Evolutionary conservation across 345 rosid species (phyloP), one percentile per base, ranked within the genome.

Genomic region (Pseudoturritis turrita): DNA sequence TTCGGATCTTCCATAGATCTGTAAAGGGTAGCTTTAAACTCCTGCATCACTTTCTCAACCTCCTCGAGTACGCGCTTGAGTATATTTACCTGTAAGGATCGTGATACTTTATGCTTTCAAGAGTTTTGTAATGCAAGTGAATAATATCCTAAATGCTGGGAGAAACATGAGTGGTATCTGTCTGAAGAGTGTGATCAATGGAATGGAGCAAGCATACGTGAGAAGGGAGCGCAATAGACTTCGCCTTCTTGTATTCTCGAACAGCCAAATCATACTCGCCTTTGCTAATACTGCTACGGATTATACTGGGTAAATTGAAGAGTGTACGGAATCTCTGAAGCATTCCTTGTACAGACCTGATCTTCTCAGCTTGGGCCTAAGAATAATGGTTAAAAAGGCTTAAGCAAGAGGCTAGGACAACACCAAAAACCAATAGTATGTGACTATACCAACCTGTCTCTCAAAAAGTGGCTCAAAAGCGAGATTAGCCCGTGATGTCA

Each of bases 321-420:
- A 95, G 83, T 15, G 97, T 95, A 44, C 93, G 87, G 68, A 95
- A 95, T 61, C 99, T 88, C 85, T 95, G 97, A 75, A 95, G 91
- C 93, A 91, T 95, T 65, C 97, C 99, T 83, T 95, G 99, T 72
- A 91, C 97, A 78, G 99, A 88, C 64, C 97, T 82, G 72, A 95
- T 95, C 83, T 89, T 95, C 87, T 95, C 99, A 53, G 99, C 87
- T 85, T 95, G 99, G 57, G 97, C 96, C 98, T 94, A 62, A 14
- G 18, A 67, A 39, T 40, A 22, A 26, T 40, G 29, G 33, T 40
- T 50, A 68, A 62, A 26, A 60, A 43, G 58, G 44, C 46, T 65
- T 75, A 26, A 73, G 22, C 62, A 37, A 51, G 73, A 77, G 40
- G 45, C 31, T 22, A n/a, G n/a, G 43, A 63, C 39, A 79, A 28